Conservation (phyloP, 495 filamentous ascomycete genomes). For the Aspergillus avenaceus region DNA sequence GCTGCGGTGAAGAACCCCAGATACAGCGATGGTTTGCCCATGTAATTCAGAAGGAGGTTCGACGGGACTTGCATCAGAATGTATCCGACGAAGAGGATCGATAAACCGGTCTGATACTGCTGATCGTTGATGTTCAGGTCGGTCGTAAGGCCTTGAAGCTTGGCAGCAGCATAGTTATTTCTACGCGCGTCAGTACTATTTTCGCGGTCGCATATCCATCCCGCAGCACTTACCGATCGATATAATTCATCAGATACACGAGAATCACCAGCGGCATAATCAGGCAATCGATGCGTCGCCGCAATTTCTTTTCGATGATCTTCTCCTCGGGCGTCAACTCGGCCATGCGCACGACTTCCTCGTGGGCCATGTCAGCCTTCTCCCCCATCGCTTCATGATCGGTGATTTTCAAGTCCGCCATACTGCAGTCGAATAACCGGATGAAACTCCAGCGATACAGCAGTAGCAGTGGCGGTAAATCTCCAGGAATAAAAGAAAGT, state of each 20-base stretch:
- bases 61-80: slow-evolving; percentile 55
- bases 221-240: slow-evolving; percentile 38
- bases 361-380: slow-evolving; percentile 35
- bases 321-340: slow-evolving; percentile 43
- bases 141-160: slow-evolving; percentile 47
- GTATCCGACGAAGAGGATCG: slow-evolving; percentile 52
- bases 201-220: background rate
- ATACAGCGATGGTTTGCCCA: slow-evolving; percentile 45
- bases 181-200: slow-evolving; percentile 12
- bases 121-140: slow-evolving; percentile 36
- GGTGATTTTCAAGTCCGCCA: slow-evolving; percentile 12
- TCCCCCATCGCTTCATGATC: slow-evolving; percentile 40
- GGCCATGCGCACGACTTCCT: slow-evolving; percentile 38
- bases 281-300: slow-evolving; percentile 44
- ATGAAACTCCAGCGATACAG: too few relatives aligned
- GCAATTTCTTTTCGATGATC: slow-evolving; percentile 43
- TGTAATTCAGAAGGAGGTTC: slow-evolving; percentile 58
- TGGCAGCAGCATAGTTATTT: slow-evolving; percentile 55
- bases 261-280: slow-evolving; percentile 55
- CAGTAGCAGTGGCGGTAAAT: too few relatives aligned
- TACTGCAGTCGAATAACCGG: too few relatives aligned
- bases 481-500: too few relatives aligned
- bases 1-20: slow-evolving; percentile 47
- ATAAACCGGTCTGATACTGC: slow-evolving; percentile 46
- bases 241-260: slow-evolving; percentile 56